phyloP scores from a whole-genome alignment of 495 filamentous ascomycete species.

The Neurospora sp. region DNA sequence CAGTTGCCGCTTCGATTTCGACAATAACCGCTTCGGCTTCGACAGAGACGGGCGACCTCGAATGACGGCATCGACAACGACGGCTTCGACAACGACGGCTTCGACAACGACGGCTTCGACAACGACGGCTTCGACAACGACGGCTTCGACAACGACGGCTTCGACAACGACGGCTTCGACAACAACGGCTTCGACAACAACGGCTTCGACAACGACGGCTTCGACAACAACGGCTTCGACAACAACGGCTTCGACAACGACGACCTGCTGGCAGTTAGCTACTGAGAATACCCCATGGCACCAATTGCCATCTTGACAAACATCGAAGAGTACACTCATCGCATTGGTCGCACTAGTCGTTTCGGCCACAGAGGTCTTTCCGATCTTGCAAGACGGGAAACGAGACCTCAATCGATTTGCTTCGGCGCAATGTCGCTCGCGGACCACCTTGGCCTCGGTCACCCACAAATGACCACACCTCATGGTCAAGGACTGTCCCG shows the following conservation, averaged over 20 bases:
- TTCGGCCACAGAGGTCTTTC: background rate
- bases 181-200: background rate
- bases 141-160: background rate
- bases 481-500: slow-evolving; percentile 53
- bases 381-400: background rate
- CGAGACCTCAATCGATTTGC: background rate
- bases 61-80: too few species aligned
- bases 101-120: too few species aligned
- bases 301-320: background rate
- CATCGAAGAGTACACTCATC: background rate
- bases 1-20: too few species aligned
- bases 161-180: background rate
- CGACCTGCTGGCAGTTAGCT: background rate
- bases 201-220: background rate
- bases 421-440: background rate
- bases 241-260: background rate
- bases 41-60: too few species aligned
- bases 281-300: background rate
- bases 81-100: too few species aligned
- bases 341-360: background rate
- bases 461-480: background rate
- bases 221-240: background rate
- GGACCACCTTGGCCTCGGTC: background rate
- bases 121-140: too few species aligned
- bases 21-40: too few species aligned